These are phyloP conservation scores for Tubosaeta brunneosetosa DNA, from an alignment of 768 basidiomycete species.

Conservation along the genomic window DNA sequence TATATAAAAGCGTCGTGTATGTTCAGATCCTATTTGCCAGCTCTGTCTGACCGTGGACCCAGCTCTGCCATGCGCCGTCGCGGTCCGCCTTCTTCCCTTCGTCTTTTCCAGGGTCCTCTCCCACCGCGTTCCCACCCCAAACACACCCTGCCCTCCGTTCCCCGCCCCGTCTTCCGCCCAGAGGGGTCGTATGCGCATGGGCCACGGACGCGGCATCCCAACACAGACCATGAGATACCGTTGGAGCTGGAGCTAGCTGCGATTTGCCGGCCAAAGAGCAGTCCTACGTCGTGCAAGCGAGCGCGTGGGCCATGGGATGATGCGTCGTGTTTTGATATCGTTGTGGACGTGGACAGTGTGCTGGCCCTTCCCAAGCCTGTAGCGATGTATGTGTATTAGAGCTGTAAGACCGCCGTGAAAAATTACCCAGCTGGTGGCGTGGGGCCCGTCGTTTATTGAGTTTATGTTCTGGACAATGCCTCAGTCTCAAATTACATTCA, in stretches of 20 bases:
- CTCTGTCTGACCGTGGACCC: background rate
- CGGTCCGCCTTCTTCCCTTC: slow-evolving; percentile 61
- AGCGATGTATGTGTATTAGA: slow-evolving; percentile 20
- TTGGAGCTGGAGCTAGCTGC: slow-evolving; percentile 19
- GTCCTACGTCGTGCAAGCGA: slow-evolving; percentile 9
- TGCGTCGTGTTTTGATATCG: slow-evolving; percentile 39
- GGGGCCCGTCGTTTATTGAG: slow-evolving; percentile 24
- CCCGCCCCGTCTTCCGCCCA: slow-evolving; percentile 47
- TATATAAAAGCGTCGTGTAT: background rate
- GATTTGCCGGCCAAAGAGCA: slow-evolving; percentile 15
- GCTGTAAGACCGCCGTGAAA: background rate
- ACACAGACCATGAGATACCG: slow-evolving; percentile 18
- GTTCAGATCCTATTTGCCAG: background rate
- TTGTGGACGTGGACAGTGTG: slow-evolving; percentile 44
- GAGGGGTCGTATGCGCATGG: slow-evolving; percentile 19
- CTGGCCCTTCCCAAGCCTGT: slow-evolving; percentile 45
- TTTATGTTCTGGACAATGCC: slow-evolving; percentile 6
- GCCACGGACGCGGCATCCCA: slow-evolving; percentile 13
- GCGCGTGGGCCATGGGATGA: slow-evolving; percentile 59
- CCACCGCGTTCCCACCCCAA: slow-evolving; percentile 58
- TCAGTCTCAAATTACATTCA: background rate
- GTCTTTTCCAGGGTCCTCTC: slow-evolving; percentile 55
- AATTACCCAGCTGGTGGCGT: slow-evolving; percentile 25
- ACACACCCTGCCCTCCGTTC: slow-evolving; percentile 64
- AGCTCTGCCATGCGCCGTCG: slow-evolving; percentile 55